Evolutionary conservation across 75 land plant genomes (phyloP).

Genomic region (Pinus tabuliformis): DNA sequence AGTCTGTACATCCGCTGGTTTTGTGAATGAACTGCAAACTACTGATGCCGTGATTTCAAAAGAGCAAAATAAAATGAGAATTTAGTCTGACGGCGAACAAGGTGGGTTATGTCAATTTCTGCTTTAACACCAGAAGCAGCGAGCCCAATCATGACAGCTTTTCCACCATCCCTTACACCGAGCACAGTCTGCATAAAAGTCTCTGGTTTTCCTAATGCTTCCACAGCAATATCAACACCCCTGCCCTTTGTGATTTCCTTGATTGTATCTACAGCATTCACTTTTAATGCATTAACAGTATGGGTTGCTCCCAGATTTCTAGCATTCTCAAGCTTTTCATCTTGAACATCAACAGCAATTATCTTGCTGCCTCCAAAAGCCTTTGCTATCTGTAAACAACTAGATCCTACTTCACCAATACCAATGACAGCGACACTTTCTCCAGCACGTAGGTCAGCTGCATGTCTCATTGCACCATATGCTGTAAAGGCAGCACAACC

Average conservation of each 20-base stretch:
- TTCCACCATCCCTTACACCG: conserved; percentile 92
- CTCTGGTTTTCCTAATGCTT: conserved; percentile 83
- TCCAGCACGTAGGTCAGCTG: conserved; percentile 93
- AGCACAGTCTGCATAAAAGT: conserved; percentile 76
- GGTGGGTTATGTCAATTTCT: conserved; percentile 84
- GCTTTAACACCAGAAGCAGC: conserved; percentile 64
- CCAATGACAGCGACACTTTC: conserved; percentile 94
- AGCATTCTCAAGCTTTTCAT: conserved; percentile 84
- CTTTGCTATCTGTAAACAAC: conserved; percentile 92
- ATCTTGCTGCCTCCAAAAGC: conserved; percentile 91
- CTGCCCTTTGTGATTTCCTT: conserved; percentile 92
- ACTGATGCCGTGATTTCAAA: too few species aligned
- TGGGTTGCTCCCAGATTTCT: conserved; percentile 89
- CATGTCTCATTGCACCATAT: conserved; percentile 96
- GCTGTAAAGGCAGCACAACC: conserved; percentile 99
- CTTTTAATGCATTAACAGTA: conserved; percentile 70
- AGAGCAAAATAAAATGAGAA: not conserved
- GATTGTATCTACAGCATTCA: conserved; percentile 55
- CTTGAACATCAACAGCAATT: conserved; percentile 93
- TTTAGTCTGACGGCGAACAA: conserved; percentile 92
- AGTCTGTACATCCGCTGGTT: too few species aligned
- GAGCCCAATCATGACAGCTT: conserved; percentile 97
- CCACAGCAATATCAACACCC: conserved; percentile 95
- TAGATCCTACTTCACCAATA: conserved; percentile 96
- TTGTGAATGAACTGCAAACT: too few species aligned